Evolutionary conservation across 345 rosid genomes (phyloP).

Genomic region (Camelina laxa): DNA sequence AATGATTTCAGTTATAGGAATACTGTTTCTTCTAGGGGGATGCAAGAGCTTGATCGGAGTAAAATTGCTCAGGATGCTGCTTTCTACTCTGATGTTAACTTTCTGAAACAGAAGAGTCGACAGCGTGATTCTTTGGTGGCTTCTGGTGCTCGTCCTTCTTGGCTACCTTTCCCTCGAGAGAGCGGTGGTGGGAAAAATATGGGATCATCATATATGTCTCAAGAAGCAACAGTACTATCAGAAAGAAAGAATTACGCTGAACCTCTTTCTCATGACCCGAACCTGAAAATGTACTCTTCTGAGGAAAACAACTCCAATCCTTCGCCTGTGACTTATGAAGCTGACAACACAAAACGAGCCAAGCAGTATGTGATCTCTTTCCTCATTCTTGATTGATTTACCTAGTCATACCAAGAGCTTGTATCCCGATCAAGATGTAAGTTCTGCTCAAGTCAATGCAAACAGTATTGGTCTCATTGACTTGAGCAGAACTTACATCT

Average conservation of each 20-base stretch:
- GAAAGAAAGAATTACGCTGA: conserved; percentile 70
- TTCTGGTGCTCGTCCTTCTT: conserved; percentile 48
- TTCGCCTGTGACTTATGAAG: conserved; percentile 57
- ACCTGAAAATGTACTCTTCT: conserved; percentile 56
- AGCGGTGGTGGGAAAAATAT: conserved; percentile 53
- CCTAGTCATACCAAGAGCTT: too few relatives aligned
- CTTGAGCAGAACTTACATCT: conserved; percentile 2
- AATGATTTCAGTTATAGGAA: conserved; percentile 63
- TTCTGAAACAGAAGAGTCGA: conserved; percentile 57
- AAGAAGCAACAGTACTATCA: conserved; percentile 55
- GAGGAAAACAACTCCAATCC: conserved; percentile 57
- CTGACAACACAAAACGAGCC: conserved; percentile 72
- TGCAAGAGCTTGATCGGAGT: conserved; percentile 67
- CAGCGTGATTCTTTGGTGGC: conserved; percentile 58
- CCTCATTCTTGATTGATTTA: conserved; percentile 25
- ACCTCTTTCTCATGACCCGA: conserved; percentile 55
- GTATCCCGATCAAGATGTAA: too few relatives aligned
- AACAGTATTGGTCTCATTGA: conserved; percentile 3
- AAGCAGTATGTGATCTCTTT: conserved; percentile 75
- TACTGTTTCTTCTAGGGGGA: conserved; percentile 54
- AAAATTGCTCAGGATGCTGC: conserved; percentile 57
- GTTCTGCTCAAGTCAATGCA: too few relatives aligned
- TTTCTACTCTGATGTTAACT: conserved; percentile 54
- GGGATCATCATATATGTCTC: conserved; percentile 54
- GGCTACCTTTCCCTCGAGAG: conserved; percentile 61